Evolutionary conservation across 352 stramenopile genomes (phyloP).

Genomic region (Phytophthora citrophthora): DNA sequence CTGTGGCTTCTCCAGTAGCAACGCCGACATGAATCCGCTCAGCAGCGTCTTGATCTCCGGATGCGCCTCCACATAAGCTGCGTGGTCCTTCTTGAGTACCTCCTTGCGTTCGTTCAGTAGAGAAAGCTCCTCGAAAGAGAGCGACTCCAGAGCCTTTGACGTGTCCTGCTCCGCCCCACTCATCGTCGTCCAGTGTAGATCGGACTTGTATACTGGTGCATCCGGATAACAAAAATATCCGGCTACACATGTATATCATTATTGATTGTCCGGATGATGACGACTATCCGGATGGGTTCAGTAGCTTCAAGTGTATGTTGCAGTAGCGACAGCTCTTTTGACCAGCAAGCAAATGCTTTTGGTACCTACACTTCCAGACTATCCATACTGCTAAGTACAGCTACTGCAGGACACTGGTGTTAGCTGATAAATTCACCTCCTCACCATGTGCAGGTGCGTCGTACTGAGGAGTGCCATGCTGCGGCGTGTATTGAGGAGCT

Average conservation of each 20-base stretch:
- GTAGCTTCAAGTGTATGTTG: constrained; percentile 13
- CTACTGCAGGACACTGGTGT: constrained; percentile 77
- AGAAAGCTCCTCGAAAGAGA: constrained; percentile 86
- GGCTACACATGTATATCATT: neutral
- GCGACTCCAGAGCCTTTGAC: constrained; percentile 67
- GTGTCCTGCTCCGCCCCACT: constrained; percentile 39
- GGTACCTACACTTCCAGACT: constrained; percentile 11
- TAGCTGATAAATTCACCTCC: constrained; percentile 78
- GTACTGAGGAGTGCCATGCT: constrained; percentile 23
- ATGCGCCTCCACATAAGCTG: constrained; percentile 81
- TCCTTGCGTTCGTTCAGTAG: constrained; percentile 89
- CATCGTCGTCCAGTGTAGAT: constrained; percentile 7
- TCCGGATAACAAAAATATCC: neutral
- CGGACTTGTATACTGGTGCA: neutral
- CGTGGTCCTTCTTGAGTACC: constrained; percentile 86
- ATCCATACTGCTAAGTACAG: neutral
- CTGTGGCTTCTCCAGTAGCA: constrained; percentile 87
- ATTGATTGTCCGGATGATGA: neutral
- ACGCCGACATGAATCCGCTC: constrained; percentile 85
- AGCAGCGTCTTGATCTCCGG: constrained; percentile 92
- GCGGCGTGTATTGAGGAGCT: constrained; percentile 2
- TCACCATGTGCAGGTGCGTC: constrained; percentile 52
- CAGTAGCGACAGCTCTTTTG: constrained; percentile 1
- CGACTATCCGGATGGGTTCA: neutral
- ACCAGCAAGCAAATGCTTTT: neutral